phyloP scores from a whole-genome alignment of 2,329 filamentous ascomycete species.

The Albophoma yamanashiensis region DNA sequence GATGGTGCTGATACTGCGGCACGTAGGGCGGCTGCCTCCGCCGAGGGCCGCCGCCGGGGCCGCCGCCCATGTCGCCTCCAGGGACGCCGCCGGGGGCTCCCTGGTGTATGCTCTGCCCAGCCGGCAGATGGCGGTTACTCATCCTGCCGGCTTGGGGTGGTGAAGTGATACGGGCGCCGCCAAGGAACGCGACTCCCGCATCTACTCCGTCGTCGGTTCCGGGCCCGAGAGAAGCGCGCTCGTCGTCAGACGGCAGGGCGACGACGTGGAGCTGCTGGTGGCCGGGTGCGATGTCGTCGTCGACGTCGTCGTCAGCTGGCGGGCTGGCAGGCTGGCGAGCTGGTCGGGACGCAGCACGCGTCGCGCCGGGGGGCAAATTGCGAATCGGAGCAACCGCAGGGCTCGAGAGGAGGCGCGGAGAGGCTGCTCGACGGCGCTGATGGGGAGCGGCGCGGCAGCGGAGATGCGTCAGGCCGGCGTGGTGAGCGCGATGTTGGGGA shows the following conservation, averaged over 20 bases:
- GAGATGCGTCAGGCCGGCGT: constrained; percentile 14
- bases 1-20: constrained; percentile 29
- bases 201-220: constrained; percentile 9
- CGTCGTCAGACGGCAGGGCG: background rate
- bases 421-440: constrained; percentile 1
- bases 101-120: constrained; percentile 53
- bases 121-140: constrained; percentile 67
- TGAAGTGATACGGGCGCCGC: constrained; percentile 21
- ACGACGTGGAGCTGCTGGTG: background rate
- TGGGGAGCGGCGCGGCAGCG: constrained; percentile 1
- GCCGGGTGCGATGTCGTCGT: background rate
- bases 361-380: background rate
- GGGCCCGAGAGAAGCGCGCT: background rate
- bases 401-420: constrained; percentile 2
- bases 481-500: constrained; percentile 11
- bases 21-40: constrained; percentile 25
- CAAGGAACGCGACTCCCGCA: constrained; percentile 22
- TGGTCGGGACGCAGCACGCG: background rate
- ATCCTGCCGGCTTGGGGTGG: constrained; percentile 61
- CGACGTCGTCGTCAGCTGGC: background rate
- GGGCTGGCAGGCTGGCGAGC: no score
- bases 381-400: background rate
- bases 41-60: constrained; percentile 25
- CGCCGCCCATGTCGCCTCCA: constrained; percentile 23
- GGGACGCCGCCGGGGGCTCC: constrained; percentile 25